A percentile compares a stretch with the other conserved stretches of the same genome.
Conservation (phyloP, 1,284 basidiomycete species). For the Wallemia mellicola region DNA sequence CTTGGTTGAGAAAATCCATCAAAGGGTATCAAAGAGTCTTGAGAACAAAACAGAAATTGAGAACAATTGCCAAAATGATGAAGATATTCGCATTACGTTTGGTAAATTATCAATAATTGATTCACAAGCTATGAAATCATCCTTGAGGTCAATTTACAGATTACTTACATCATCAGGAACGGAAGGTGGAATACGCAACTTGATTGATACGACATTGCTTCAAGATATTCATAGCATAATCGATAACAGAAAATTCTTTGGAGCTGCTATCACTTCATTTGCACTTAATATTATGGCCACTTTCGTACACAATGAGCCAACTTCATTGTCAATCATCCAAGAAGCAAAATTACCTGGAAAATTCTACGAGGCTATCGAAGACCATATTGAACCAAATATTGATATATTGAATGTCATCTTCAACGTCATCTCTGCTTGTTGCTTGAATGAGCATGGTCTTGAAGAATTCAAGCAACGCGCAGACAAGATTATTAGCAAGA, state of each 20-base stretch:
- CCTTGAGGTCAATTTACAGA: slow-evolving; percentile 73
- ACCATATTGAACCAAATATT: slow-evolving; percentile 53
- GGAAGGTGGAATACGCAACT: slow-evolving; percentile 68
- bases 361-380: slow-evolving; percentile 59
- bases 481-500: slow-evolving; percentile 37
- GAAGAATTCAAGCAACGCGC: slow-evolving; percentile 46
- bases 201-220: slow-evolving; percentile 71
- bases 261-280: slow-evolving; percentile 36
- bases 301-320: slow-evolving; percentile 96
- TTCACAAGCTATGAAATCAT: slow-evolving; percentile 41
- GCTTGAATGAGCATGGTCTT: slow-evolving; percentile 70
- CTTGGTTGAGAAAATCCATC: slow-evolving; percentile 51
- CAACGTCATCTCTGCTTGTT: slow-evolving; percentile 86
- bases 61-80: slow-evolving; percentile 25
- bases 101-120: slow-evolving; percentile 13
- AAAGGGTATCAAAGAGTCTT: slow-evolving; percentile 2
- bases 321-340: slow-evolving; percentile 69
- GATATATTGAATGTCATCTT: slow-evolving; percentile 72
- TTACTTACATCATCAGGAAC: slow-evolving; percentile 92
- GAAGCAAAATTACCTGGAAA: slow-evolving; percentile 68
- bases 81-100: slow-evolving; percentile 11
- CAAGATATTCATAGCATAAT: slow-evolving; percentile 70
- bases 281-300: slow-evolving; percentile 93
- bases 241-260: slow-evolving; percentile 50
- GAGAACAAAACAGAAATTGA: slow-evolving; percentile 24